Conservation (phyloP, 164 flowering plant species). For the Sedum album region DNA sequence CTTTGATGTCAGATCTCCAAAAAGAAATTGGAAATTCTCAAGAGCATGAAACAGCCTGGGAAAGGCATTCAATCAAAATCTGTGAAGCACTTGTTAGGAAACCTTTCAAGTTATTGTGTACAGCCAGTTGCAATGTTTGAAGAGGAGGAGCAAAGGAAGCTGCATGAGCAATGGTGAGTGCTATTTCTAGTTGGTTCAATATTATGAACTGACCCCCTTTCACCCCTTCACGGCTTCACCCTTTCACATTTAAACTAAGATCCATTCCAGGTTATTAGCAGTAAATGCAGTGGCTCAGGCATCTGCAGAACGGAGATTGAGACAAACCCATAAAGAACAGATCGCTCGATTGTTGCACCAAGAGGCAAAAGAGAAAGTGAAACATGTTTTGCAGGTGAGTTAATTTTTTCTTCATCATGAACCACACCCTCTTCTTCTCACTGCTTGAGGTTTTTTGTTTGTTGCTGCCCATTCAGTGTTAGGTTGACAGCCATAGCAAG, state of each 20-base stretch:
- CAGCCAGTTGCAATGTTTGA: constrained; percentile 68
- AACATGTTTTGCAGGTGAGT: background rate
- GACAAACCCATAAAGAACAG: background rate
- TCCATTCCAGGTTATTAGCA: background rate
- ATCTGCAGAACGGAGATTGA: background rate
- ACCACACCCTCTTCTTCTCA: background rate
- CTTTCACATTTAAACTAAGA: background rate
- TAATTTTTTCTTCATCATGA: background rate
- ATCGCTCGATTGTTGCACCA: background rate
- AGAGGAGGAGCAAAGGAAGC: constrained; percentile 68
- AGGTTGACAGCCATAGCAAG: background rate
- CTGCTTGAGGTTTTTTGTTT: background rate
- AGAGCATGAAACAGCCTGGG: constrained; percentile 60
- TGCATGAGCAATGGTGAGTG: constrained; percentile 74
- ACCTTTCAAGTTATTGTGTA: constrained; percentile 41
- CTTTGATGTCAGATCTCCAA: constrained; percentile 51
- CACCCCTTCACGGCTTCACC: too few relatives aligned
- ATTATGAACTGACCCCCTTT: background rate
- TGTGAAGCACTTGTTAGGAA: constrained; percentile 60
- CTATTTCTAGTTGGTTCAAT: background rate
- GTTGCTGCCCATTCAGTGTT: background rate
- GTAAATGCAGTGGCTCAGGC: constrained; percentile 1
- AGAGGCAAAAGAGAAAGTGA: background rate
- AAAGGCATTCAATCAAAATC: constrained; percentile 54
- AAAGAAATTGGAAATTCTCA: constrained; percentile 67